phyloP scores from a whole-genome alignment of 2,329 filamentous ascomycete genomes.

The Fusarium caatingaense region DNA sequence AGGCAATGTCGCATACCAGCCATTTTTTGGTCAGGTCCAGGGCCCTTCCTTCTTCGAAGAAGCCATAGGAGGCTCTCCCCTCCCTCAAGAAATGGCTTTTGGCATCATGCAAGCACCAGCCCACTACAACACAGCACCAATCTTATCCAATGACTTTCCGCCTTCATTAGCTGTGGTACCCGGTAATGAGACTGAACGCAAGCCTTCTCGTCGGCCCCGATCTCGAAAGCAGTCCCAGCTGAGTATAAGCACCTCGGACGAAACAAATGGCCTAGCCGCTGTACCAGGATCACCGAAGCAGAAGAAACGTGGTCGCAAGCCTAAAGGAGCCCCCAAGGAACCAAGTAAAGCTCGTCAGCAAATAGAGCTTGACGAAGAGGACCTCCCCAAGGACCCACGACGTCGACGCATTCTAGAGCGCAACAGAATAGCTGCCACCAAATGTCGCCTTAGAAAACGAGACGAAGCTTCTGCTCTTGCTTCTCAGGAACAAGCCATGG shows the following conservation, averaged over 20 bases:
- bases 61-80: conserved; percentile 39
- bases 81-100: conserved; percentile 35
- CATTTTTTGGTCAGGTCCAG: conserved; percentile 31
- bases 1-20: conserved; percentile 34
- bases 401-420: conserved; percentile 48
- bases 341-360: conserved; percentile 10
- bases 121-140: conserved; percentile 25
- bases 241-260: conserved; percentile 20
- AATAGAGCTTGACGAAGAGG: conserved; percentile 39
- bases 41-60: conserved; percentile 45
- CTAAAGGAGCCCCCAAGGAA: conserved; percentile 35
- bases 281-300: conserved; percentile 19
- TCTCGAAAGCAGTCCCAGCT: conserved; percentile 26
- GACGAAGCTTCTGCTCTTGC: conserved; percentile 48
- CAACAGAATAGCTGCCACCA: conserved; percentile 49
- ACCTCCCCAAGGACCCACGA: conserved; percentile 40
- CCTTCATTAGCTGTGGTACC: conserved; percentile 16
- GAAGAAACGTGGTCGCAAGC: conserved; percentile 46
- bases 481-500: conserved; percentile 45
- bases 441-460: conserved; percentile 49
- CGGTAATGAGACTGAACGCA: conserved; percentile 26
- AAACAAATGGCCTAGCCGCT: background rate
- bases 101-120: conserved; percentile 31
- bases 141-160: conserved; percentile 3
- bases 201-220: conserved; percentile 10